These are phyloP conservation scores for Actinidia polygama DNA, from an alignment of 179 eudicot genomes.

Conservation along the genomic window DNA sequence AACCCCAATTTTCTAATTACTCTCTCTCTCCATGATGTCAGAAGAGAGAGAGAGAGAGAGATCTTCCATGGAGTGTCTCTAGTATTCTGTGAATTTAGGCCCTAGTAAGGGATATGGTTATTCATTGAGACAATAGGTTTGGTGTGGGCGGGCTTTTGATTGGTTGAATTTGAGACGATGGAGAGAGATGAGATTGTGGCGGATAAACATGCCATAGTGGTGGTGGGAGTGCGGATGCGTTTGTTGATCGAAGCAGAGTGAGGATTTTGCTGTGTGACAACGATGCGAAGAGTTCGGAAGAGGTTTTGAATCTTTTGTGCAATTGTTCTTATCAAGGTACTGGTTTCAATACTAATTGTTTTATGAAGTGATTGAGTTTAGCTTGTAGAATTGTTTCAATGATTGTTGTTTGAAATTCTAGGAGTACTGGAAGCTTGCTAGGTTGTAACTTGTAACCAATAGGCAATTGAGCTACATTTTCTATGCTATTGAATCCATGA, in stretches of 20 bases:
- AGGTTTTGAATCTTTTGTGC: constrained; percentile 66
- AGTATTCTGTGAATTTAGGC: constrained; percentile 2
- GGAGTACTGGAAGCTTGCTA: neutral
- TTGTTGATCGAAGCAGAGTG: constrained; percentile 85
- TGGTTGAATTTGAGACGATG: constrained; percentile 35
- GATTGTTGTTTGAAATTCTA: too few relatives aligned
- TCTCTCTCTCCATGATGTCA: neutral
- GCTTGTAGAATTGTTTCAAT: neutral
- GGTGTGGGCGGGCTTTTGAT: constrained; percentile 19
- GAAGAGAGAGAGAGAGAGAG: too few relatives aligned
- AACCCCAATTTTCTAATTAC: constrained; percentile 1
- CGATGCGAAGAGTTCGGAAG: constrained; percentile 61
- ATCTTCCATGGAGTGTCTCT: constrained; percentile 24
- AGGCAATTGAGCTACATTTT: too few relatives aligned
- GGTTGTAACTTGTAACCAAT: too few relatives aligned
- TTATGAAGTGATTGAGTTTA: neutral
- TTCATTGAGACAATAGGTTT: neutral
- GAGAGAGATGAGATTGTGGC: constrained; percentile 45
- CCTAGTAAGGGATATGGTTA: neutral
- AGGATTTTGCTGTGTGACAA: constrained; percentile 85
- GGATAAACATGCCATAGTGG: constrained; percentile 10
- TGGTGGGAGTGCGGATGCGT: constrained; percentile 60
- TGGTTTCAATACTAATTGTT: neutral
- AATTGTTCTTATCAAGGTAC: constrained; percentile 91
- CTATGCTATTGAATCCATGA: too few relatives aligned